A percentile compares a stretch with the other conserved stretches of the same genome.
These are phyloP conservation scores for Corchorus olitorius DNA, from an alignment of 345 rosid species.

Conservation along the genomic window DNA sequence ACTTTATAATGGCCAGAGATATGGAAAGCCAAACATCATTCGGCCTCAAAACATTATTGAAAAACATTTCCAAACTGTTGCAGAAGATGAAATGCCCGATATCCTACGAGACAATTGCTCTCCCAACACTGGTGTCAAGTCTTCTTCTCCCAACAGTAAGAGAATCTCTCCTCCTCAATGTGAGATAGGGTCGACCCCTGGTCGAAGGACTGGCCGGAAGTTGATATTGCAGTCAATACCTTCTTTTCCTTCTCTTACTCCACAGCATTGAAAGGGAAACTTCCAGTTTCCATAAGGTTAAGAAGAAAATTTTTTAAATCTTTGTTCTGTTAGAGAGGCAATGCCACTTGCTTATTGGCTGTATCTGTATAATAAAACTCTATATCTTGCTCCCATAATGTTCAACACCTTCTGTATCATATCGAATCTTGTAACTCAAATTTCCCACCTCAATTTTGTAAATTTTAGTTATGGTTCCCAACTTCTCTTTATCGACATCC, in stretches of 20 bases:
- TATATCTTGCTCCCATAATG: slow-evolving; percentile 30
- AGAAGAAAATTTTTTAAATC: slow-evolving; percentile 29
- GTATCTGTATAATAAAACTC: slow-evolving; percentile 37
- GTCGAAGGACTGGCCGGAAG: slow-evolving; percentile 75
- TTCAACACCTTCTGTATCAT: slow-evolving; percentile 28
- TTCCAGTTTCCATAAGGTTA: slow-evolving; percentile 13
- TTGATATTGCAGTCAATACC: slow-evolving; percentile 90
- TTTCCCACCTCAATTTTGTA: slow-evolving; percentile 16
- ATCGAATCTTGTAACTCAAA: slow-evolving; percentile 8
- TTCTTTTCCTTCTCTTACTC: slow-evolving; percentile 94
- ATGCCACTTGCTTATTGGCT: neutral
- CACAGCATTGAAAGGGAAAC: slow-evolving; percentile 55
- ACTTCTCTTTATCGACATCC: neutral
- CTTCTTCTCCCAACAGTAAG: slow-evolving; percentile 87
- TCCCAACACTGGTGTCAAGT: slow-evolving; percentile 53
- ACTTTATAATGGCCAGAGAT: slow-evolving; percentile 32
- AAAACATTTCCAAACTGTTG: slow-evolving; percentile 45
- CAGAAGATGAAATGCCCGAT: slow-evolving; percentile 70
- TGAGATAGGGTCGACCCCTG: slow-evolving; percentile 60
- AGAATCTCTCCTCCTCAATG: slow-evolving; percentile 89
- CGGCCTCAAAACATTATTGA: slow-evolving; percentile 47
- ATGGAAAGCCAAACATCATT: slow-evolving; percentile 46
- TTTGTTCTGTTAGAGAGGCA: slow-evolving; percentile 19
- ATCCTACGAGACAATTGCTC: slow-evolving; percentile 50
- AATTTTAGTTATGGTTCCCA: neutral